A percentile compares a stretch with the other conserved stretches of the same genome.
phyloP scores from a whole-genome alignment of 1,139 yeast genomes.

The Debaryomyces subglobosus region DNA sequence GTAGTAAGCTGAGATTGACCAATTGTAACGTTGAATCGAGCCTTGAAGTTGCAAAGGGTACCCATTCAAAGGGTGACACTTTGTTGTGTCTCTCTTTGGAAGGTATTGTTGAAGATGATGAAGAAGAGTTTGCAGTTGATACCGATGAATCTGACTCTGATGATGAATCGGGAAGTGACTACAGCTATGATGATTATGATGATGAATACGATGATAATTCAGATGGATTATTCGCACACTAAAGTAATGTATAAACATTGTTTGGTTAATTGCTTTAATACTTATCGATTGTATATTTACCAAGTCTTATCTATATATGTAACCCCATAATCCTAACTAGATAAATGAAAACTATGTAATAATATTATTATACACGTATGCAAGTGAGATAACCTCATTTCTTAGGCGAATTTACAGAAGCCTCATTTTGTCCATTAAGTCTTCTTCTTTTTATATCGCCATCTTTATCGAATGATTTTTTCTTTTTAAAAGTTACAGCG shows the following conservation, averaged over 20 bases:
- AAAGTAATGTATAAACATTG: conserved; percentile 12
- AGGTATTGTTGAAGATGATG: conserved; percentile 42
- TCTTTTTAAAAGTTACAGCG: conserved; percentile 9
- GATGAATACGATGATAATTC: conserved; percentile 53
- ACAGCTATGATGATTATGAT: conserved; percentile 34
- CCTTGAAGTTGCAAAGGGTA: conserved; percentile 62
- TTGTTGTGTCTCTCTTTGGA: conserved; percentile 66
- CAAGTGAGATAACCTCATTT: not conserved
- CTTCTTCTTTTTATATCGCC: conserved; percentile 9
- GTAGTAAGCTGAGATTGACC: conserved; percentile 60
- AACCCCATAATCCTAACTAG: conserved; percentile 4
- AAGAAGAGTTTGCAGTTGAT: conserved; percentile 20
- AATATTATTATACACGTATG: conserved; percentile 1
- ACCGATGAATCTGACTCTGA: conserved; percentile 29
- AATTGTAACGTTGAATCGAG: conserved; percentile 87
- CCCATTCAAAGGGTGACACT: conserved; percentile 82
- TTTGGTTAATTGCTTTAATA: not conserved
- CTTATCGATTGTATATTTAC: conserved; percentile 3
- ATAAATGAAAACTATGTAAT: conserved; percentile 4
- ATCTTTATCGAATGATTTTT: conserved; percentile 6
- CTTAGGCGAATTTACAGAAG: not conserved
- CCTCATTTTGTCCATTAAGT: conserved; percentile 2
- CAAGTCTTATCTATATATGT: conserved; percentile 6
- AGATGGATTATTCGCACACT: conserved; percentile 48
- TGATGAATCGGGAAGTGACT: conserved; percentile 25